These are phyloP conservation scores for Rhodotorula sp. DNA, from an alignment of 1,284 basidiomycete genomes.

Conservation along the genomic window DNA sequence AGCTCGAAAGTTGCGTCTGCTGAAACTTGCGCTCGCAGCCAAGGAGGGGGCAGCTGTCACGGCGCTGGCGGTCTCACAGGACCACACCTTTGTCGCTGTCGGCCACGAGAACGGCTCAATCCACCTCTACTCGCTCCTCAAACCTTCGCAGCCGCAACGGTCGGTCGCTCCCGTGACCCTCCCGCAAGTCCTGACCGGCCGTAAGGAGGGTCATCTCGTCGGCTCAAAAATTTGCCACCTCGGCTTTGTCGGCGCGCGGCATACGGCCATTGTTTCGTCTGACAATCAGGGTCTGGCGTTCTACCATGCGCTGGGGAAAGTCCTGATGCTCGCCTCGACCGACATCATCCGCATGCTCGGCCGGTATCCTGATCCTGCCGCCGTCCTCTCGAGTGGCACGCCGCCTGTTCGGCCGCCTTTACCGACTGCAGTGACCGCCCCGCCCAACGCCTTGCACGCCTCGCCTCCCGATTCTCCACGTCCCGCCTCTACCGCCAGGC, in stretches of 20 bases:
- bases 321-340: slow-evolving; percentile 90
- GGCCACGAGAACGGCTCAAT: slow-evolving; percentile 85
- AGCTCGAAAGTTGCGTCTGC: not conserved
- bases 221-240: slow-evolving; percentile 84
- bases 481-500: not conserved
- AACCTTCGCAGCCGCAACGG: slow-evolving; percentile 60
- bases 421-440: not conserved
- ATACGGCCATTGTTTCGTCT: slow-evolving; percentile 88
- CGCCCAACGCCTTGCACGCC: slow-evolving; percentile 24
- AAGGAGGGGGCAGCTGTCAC: slow-evolving; percentile 76
- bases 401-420: slow-evolving; percentile 4
- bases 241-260: slow-evolving; percentile 87
- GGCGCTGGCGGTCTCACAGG: slow-evolving; percentile 83
- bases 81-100: slow-evolving; percentile 87
- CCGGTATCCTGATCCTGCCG: slow-evolving; percentile 64
- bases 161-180: slow-evolving; percentile 70
- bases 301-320: slow-evolving; percentile 91
- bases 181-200: slow-evolving; percentile 68
- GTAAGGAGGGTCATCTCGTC: slow-evolving; percentile 86
- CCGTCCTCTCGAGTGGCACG: slow-evolving; percentile 29
- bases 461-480: slow-evolving; percentile 37
- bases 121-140: slow-evolving; percentile 78
- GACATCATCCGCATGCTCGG: slow-evolving; percentile 93
- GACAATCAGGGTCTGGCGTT: slow-evolving; percentile 91
- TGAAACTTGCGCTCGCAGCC: slow-evolving; percentile 50